phyloP scores from a whole-genome alignment of 495 filamentous ascomycete genomes.

The Aspergillus sclerotiicarbonarius region DNA sequence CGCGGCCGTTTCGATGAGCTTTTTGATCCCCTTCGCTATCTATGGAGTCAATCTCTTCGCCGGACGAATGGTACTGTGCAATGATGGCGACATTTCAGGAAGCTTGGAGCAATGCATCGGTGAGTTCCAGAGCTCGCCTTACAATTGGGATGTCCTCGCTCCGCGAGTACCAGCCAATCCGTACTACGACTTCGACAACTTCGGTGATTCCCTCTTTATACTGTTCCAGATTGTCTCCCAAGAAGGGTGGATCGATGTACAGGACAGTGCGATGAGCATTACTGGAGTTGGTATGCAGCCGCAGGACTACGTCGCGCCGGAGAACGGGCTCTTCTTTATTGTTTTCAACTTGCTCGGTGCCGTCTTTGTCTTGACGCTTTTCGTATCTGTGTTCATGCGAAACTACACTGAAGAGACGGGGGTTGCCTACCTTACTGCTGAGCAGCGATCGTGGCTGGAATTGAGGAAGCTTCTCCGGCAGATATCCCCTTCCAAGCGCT shows the following conservation, averaged over 20 bases:
- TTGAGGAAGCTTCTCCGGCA: constrained; percentile 89
- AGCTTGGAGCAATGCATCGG: constrained; percentile 68
- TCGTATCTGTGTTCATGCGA: constrained; percentile 99
- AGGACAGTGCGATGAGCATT: constrained; percentile 77
- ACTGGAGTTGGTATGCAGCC: constrained; percentile 75
- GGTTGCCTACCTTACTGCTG: constrained; percentile 92
- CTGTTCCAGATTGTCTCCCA: constrained; percentile 99
- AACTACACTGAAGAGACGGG: constrained; percentile 99
- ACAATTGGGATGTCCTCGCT: constrained; percentile 76
- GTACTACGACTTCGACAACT: constrained; percentile 92
- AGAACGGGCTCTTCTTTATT: constrained; percentile 91
- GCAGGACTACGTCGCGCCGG: constrained; percentile 62
- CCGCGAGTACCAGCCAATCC: constrained; percentile 77
- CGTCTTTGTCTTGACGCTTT: constrained; percentile 96
- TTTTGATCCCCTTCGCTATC: constrained; percentile 94
- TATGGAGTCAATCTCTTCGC: constrained; percentile 92
- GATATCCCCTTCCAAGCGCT: constrained; percentile 87
- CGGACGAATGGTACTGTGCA: constrained; percentile 76
- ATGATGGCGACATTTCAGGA: constrained; percentile 60
- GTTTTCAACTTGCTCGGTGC: constrained; percentile 95
- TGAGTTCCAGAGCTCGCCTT: constrained; percentile 76
- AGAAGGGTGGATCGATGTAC: constrained; percentile 94
- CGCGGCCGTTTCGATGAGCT: constrained; percentile 88
- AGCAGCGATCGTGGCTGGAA: constrained; percentile 97
- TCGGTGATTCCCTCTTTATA: constrained; percentile 86